A percentile compares a stretch with the other conserved stretches of the same genome.
Conservation (phyloP, 2,329 filamentous ascomycete genomes). For the Pseudopithomyces maydicus region DNA sequence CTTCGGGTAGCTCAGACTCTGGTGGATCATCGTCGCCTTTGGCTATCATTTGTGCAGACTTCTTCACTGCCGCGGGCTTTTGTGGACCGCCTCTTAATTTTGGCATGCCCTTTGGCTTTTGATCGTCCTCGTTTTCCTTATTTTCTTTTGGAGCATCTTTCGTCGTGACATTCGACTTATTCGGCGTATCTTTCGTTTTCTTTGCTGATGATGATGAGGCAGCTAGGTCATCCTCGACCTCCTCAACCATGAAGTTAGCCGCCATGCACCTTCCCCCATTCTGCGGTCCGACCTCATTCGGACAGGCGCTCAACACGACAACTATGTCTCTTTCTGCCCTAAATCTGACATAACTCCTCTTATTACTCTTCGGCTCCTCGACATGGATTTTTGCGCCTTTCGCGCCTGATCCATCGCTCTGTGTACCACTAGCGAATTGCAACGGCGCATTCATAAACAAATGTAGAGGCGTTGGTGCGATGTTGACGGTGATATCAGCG, state of each 20-base stretch:
- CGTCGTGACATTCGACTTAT: conserved; percentile 20
- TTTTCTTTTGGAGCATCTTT: not conserved
- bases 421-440: conserved; percentile 13
- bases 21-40: conserved; percentile 8
- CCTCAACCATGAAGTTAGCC: conserved; percentile 46
- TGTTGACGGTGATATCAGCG: conserved; percentile 55
- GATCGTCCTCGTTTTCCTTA: not conserved
- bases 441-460: conserved; percentile 48
- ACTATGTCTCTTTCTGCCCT: conserved; percentile 44
- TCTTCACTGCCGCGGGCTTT: conserved; percentile 16
- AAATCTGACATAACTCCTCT: conserved; percentile 41
- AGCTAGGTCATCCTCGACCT: conserved; percentile 29
- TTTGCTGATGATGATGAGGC: conserved; percentile 21
- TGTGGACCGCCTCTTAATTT: conserved; percentile 17
- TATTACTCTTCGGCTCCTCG: conserved; percentile 40
- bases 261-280: conserved; percentile 47
- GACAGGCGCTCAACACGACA: conserved; percentile 45
- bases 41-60: conserved; percentile 5
- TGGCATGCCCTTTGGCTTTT: conserved; percentile 14
- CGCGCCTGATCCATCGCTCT: conserved; percentile 28
- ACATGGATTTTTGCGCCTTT: conserved; percentile 36
- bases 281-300: conserved; percentile 43
- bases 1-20: conserved; percentile 2
- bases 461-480: conserved; percentile 53
- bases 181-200: conserved; percentile 18